Evolutionary conservation across 495 filamentous ascomycete genomes (phyloP), one percentile per base, ranked within the genome.

Genomic region (Pseudomonodictys pantanalensis): DNA sequence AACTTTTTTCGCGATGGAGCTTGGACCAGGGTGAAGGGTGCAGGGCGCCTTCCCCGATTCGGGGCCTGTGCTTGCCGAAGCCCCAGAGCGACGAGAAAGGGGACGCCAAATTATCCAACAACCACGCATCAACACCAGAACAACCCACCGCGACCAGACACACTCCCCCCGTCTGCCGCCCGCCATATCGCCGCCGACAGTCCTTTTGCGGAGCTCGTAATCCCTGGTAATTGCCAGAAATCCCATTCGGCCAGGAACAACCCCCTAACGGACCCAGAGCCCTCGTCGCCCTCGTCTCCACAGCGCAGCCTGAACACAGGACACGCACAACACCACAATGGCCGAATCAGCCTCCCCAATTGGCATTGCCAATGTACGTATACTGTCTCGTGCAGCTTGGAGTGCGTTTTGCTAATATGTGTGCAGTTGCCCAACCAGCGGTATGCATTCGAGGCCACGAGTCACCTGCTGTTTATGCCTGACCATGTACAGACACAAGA

Each of bases 311-410:
- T 49, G 20, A 58, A 24, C 46, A 45, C 44, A 51, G 20, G 20
- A 61, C 47, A 20, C 44, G 72, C 44, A 51, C 17, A n/a, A 61
- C 47, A 20, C 44, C 72, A 74, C 84, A 68, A 85, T 87, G 71
- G 85, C 84, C 65, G 91, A 96, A 76, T 88, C 87, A 72, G 87
- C 88, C 61, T 88, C 89, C 71, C 91, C 90, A 69, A 97, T 97
- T 88, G 92, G 92, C 81, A 97, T 98, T 87, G 93, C 93, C 83
- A 98, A 98, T 80, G 85, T 88, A 76, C 77, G 85, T 80, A 23
- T 44, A 15, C 15, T n/a, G 33, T 49, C 35, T 28, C 57, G 11
- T 26, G 33, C 48, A 26, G 38, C 25, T 52, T 3, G 24, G 12
- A 10, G 17, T 24, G 20, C 39, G 39, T 1, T 45, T 2, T 68